phyloP scores from a whole-genome alignment of 805 yeast species.

The Clavispora asparagi region DNA sequence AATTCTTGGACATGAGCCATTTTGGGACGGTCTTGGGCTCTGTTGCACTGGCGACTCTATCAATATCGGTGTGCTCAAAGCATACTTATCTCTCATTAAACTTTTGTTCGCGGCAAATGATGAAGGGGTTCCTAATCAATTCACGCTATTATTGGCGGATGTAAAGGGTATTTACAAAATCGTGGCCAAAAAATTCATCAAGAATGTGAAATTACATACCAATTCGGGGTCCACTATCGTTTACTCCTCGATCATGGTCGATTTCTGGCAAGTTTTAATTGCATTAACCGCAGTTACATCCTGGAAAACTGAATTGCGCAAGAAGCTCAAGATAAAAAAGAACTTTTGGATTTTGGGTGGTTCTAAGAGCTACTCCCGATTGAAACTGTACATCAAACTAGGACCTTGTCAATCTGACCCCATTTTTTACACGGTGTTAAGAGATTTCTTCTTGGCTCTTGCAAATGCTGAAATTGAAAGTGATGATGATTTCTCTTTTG shows the following conservation, averaged over 20 bases:
- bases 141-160: slow-evolving; percentile 12
- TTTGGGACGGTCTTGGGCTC: slow-evolving; percentile 31
- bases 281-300: slow-evolving; percentile 28
- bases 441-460: slow-evolving; percentile 18
- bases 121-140: slow-evolving; percentile 11
- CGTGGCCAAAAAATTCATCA: slow-evolving; percentile 41
- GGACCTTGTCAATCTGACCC: slow-evolving; percentile 54
- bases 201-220: slow-evolving; percentile 34
- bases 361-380: slow-evolving; percentile 30
- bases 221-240: slow-evolving; percentile 22
- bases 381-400: slow-evolving; percentile 42
- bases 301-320: slow-evolving; percentile 8
- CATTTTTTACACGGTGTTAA: slow-evolving; percentile 36
- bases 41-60: slow-evolving; percentile 20
- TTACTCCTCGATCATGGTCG: slow-evolving; percentile 43
- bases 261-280: slow-evolving; percentile 45
- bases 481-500: slow-evolving; percentile 13
- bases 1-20: slow-evolving; percentile 21
- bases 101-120: slow-evolving; percentile 7
- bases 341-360: slow-evolving; percentile 53
- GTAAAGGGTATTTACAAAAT: slow-evolving; percentile 30
- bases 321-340: slow-evolving; percentile 32
- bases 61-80: slow-evolving; percentile 28
- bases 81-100: slow-evolving; percentile 8
- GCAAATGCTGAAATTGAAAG: slow-evolving; percentile 3